Percentiles rank a stretch among this genome's conserved stretches.
Conservation (phyloP, 306 rosid species). For the Quercus alba region DNA sequence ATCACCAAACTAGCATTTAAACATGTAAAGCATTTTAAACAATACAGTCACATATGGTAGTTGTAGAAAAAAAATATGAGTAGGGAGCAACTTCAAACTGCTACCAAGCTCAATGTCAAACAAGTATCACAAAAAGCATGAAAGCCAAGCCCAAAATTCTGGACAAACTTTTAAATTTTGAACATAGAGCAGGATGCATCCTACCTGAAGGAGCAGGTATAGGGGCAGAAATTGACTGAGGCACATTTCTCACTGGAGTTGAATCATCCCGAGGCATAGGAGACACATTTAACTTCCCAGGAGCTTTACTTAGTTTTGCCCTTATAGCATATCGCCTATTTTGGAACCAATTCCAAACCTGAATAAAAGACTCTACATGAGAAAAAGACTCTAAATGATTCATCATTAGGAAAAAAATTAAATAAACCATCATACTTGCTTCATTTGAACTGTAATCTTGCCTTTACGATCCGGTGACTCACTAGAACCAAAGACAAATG, state of each 20-base stretch:
- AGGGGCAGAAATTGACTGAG: constrained; percentile 64
- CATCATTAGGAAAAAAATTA: constrained; percentile 10
- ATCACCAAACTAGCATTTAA: background rate
- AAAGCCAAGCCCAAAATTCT: background rate
- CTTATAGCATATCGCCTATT: constrained; percentile 91
- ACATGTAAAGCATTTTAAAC: background rate
- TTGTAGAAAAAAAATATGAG: background rate
- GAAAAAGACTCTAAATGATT: constrained; percentile 18
- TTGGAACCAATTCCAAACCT: constrained; percentile 99
- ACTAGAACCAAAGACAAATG: constrained; percentile 36
- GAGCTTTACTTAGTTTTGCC: constrained; percentile 75
- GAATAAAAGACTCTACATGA: constrained; percentile 29
- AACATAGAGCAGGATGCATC: constrained; percentile 13
- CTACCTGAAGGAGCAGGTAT: constrained; percentile 72
- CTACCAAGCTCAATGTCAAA: constrained; percentile 5
- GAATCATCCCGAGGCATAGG: constrained; percentile 73
- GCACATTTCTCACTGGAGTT: constrained; percentile 52
- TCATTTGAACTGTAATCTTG: constrained; percentile 90
- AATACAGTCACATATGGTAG: background rate
- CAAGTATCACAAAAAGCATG: background rate
- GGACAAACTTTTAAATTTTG: background rate
- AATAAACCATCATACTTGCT: constrained; percentile 64
- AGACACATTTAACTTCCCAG: constrained; percentile 72
- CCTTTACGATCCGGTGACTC: constrained; percentile 82
- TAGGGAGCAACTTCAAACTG: constrained; percentile 7